These are phyloP conservation scores for Prunus salicina DNA, from an alignment of 306 rosid genomes.

Conservation along the genomic window DNA sequence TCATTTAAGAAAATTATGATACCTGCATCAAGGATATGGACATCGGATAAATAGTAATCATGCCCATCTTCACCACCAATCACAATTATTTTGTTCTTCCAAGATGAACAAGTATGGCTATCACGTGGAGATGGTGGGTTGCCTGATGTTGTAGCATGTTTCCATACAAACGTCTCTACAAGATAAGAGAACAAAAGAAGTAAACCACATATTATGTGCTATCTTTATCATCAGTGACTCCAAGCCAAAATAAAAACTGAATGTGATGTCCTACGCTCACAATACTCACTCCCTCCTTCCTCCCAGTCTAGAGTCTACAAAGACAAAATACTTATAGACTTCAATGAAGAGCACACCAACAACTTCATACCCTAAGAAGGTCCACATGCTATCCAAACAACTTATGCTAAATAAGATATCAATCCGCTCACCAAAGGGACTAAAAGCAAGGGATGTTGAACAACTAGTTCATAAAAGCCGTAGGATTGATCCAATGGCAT, in stretches of 20 bases:
- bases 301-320: background rate
- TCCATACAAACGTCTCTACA: conserved; percentile 93
- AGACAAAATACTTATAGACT: background rate
- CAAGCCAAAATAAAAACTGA: background rate
- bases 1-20: conserved; percentile 10
- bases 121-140: conserved; percentile 91
- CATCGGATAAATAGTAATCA: conserved; percentile 88
- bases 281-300: background rate
- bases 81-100: conserved; percentile 82
- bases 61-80: conserved; percentile 91
- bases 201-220: background rate
- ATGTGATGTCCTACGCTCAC: background rate
- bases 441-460: too few species aligned
- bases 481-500: background rate
- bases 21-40: conserved; percentile 97
- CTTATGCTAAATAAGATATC: background rate
- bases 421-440: too few species aligned
- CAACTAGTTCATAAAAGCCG: too few species aligned
- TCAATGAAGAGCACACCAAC: background rate
- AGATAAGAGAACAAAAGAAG: conserved; percentile 22
- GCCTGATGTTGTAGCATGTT: conserved; percentile 71
- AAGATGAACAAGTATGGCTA: conserved; percentile 93
- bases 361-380: background rate
- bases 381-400: background rate
- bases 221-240: background rate